phyloP scores from a whole-genome alignment of 2,329 filamentous ascomycete species.

The Penicillium sp. region DNA sequence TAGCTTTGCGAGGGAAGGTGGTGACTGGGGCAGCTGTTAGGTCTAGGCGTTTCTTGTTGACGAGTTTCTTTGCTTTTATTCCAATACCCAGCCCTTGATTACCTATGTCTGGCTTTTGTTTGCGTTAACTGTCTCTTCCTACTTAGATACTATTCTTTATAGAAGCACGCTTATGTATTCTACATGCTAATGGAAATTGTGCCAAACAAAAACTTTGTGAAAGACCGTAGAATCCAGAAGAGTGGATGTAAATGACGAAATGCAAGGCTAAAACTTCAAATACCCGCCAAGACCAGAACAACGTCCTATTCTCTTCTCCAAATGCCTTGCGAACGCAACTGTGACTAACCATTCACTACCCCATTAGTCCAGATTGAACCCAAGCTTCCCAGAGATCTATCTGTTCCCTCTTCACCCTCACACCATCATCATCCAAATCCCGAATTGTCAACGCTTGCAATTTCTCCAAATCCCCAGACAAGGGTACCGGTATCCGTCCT shows the following conservation, averaged over 20 bases:
- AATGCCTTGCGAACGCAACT: background rate
- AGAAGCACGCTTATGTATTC: background rate
- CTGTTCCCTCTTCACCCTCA: slow-evolving; percentile 32
- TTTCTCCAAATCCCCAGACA: slow-evolving; percentile 17
- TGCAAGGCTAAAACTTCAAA: slow-evolving; percentile 5
- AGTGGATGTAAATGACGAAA: background rate
- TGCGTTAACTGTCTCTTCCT: background rate
- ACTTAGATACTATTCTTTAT: background rate
- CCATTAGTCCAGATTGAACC: slow-evolving; percentile 29
- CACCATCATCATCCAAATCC: slow-evolving; percentile 37
- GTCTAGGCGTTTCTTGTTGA: slow-evolving; percentile 4
- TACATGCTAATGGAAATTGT: background rate
- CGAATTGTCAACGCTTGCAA: slow-evolving; percentile 27
- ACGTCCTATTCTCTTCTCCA: slow-evolving; percentile 3
- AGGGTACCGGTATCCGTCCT: background rate
- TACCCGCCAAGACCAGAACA: too few species aligned
- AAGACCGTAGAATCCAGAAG: background rate
- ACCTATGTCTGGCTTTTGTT: background rate
- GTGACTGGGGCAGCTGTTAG: slow-evolving; percentile 66
- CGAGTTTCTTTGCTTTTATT: background rate
- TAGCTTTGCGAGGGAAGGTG: slow-evolving; percentile 66
- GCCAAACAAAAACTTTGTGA: background rate
- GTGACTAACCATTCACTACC: background rate
- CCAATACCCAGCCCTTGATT: background rate
- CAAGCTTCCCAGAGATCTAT: slow-evolving; percentile 38